phyloP scores from a whole-genome alignment of 2,329 filamentous ascomycete genomes.

The Lasiodiplodia citricola region DNA sequence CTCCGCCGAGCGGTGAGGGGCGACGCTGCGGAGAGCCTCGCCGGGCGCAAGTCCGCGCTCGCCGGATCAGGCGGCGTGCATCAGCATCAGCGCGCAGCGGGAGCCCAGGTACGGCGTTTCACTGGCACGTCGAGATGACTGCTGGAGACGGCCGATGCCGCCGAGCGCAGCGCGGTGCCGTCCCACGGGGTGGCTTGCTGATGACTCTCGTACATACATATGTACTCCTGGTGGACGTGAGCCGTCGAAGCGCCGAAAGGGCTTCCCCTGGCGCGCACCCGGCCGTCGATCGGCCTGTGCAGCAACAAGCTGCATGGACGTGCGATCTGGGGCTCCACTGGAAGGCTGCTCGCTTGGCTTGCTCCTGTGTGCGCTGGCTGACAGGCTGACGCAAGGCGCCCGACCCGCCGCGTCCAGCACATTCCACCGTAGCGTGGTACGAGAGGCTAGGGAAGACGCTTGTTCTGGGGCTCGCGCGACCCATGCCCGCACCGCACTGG shows the following conservation, averaged over 20 bases:
- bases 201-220: slow-evolving; percentile 19
- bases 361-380: slow-evolving; percentile 22
- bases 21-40: not conserved
- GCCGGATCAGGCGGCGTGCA: slow-evolving; percentile 13
- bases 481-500: slow-evolving; percentile 8
- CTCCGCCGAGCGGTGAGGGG: slow-evolving; percentile 18
- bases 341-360: slow-evolving; percentile 24
- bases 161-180: slow-evolving; percentile 1
- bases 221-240: slow-evolving; percentile 14
- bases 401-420: slow-evolving; percentile 13
- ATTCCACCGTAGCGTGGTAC: slow-evolving; percentile 11
- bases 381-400: slow-evolving; percentile 24
- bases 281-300: slow-evolving; percentile 4
- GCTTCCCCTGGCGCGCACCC: slow-evolving; percentile 21
- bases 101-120: slow-evolving; percentile 22
- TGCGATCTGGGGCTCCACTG: slow-evolving; percentile 24
- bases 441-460: not conserved
- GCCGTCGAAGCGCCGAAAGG: slow-evolving; percentile 23
- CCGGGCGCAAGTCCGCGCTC: slow-evolving; percentile 13
- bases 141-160: slow-evolving; percentile 15
- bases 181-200: slow-evolving; percentile 20
- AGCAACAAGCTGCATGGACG: not conserved
- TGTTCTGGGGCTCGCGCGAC: slow-evolving; percentile 13
- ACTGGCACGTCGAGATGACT: slow-evolving; percentile 17
- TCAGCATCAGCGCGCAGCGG: slow-evolving; percentile 3